phyloP scores from a whole-genome alignment of 495 filamentous ascomycete species.

The Tuber magnatum region DNA sequence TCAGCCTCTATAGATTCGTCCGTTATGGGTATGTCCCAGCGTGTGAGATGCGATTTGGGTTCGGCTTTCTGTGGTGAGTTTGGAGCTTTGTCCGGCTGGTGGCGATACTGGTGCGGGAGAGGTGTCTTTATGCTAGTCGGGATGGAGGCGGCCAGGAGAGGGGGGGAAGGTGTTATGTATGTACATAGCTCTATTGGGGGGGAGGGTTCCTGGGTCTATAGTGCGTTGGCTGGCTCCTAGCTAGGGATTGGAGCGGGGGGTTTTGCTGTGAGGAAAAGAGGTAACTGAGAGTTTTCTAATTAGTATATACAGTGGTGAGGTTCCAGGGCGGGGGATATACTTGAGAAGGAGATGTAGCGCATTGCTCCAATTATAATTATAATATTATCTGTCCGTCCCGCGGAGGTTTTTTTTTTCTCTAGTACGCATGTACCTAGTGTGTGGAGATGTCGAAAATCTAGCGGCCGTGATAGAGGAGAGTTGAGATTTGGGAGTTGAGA shows the following conservation, averaged over 20 bases:
- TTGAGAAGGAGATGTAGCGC: neutral
- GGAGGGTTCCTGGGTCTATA: neutral
- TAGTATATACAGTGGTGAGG: neutral
- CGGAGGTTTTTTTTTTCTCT: neutral
- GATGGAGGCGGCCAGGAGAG: neutral
- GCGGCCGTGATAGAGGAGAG: neutral
- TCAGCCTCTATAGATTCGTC: neutral
- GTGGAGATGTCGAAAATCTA: neutral
- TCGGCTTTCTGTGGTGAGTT: neutral
- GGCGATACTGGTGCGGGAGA: neutral
- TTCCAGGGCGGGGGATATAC: neutral
- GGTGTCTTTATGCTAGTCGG: neutral
- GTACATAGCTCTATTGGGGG: neutral
- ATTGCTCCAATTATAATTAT: conserved; percentile 4
- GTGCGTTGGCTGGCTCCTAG: neutral
- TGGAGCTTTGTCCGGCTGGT: neutral
- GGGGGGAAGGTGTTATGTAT: neutral
- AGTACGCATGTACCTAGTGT: neutral
- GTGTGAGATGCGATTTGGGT: neutral
- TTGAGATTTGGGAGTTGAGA: conserved; percentile 2
- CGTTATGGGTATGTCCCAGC: neutral
- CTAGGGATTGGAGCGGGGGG: neutral
- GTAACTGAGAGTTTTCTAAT: neutral
- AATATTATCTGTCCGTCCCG: neutral
- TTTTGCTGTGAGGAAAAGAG: neutral